Evolutionary conservation across 257 asterid species (phyloP).

Genomic region (Apocynum venetum): DNA sequence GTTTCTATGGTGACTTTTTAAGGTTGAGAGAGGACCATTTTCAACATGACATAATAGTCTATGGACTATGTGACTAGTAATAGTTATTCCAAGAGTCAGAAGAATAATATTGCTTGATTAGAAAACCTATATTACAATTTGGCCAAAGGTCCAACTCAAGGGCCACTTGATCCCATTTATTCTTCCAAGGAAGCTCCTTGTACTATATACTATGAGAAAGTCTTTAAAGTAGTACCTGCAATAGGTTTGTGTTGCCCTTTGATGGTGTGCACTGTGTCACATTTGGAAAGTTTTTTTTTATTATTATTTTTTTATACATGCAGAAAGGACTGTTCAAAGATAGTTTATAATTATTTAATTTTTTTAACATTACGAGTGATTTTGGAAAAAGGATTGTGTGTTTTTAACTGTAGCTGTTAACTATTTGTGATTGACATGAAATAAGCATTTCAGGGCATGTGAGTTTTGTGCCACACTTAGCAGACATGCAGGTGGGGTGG

Average conservation of each 20-base stretch:
- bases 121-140: not conserved
- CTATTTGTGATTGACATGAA: not conserved
- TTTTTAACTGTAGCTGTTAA: not conserved
- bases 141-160: slow-evolving; percentile 13
- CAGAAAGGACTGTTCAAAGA: no score
- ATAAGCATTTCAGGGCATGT: not conserved
- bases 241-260: no score
- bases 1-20: not conserved
- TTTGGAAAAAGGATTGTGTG: no score
- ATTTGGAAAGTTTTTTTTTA: no score
- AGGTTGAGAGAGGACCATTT: not conserved
- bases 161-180: not conserved
- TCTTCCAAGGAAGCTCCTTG: not conserved
- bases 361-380: no score
- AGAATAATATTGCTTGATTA: not conserved
- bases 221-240: no score
- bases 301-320: no score
- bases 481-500: not conserved
- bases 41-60: not conserved
- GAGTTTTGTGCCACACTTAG: not conserved
- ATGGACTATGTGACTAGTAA: not conserved
- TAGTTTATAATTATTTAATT: no score
- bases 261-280: no score
- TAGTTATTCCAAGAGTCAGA: not conserved
- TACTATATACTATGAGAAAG: no score